Evolutionary conservation across 2,329 filamentous ascomycete species (phyloP).

Genomic region (Tolypocladium album): DNA sequence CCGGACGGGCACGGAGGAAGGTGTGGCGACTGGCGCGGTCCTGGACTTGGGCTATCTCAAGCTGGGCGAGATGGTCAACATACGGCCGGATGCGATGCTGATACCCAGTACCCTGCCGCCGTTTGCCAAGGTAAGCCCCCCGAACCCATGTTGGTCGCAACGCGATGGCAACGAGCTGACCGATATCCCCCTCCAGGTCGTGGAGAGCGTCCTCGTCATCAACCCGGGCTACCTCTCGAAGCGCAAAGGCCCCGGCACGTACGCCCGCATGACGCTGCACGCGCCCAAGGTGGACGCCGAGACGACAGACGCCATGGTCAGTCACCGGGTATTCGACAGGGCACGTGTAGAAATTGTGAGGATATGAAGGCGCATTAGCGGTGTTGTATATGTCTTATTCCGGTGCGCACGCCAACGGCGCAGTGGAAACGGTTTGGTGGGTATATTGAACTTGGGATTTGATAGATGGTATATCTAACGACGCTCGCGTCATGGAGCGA

Average conservation of each 20-base stretch:
- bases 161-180: not conserved
- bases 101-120: conserved; percentile 73
- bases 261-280: conserved; percentile 66
- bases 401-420: not conserved
- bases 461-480: not conserved
- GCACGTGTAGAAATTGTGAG: conserved; percentile 78
- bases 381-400: not conserved
- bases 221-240: conserved; percentile 88
- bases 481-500: not conserved
- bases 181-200: conserved; percentile 48
- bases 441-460: not conserved
- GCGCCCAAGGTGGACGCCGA: conserved; percentile 53
- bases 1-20: conserved; percentile 49
- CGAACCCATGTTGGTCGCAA: not conserved
- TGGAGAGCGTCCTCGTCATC: conserved; percentile 80
- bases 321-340: conserved; percentile 70
- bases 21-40: conserved; percentile 59
- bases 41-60: conserved; percentile 78
- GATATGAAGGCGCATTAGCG: conserved; percentile 38
- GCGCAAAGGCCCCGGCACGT: conserved; percentile 74
- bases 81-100: conserved; percentile 74
- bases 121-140: conserved; percentile 65
- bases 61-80: conserved; percentile 81
- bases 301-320: conserved; percentile 44
- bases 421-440: not conserved